phyloP scores from a whole-genome alignment of 192 early-diverging fungal species.

The Coemansia sp. region DNA sequence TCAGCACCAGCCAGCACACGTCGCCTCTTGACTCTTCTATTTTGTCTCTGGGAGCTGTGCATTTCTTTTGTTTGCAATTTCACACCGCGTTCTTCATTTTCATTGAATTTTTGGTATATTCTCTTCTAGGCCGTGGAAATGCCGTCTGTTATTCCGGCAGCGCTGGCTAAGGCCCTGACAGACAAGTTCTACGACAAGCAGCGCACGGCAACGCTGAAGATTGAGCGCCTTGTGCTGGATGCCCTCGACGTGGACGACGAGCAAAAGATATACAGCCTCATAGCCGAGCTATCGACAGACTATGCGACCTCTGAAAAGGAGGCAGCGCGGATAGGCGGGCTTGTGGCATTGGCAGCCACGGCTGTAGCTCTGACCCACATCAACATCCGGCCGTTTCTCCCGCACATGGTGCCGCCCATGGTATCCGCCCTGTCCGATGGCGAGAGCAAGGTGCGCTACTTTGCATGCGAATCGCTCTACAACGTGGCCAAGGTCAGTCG shows the following conservation, averaged over 20 bases:
- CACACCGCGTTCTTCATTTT: too few relatives aligned
- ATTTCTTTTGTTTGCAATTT: too few relatives aligned
- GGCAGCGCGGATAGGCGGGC: conserved; percentile 86
- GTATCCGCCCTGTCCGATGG: conserved; percentile 89
- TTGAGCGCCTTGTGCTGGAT: conserved; percentile 81
- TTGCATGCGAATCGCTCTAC: conserved; percentile 98
- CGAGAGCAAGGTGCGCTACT: conserved; percentile 93
- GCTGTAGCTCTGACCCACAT: conserved; percentile 85
- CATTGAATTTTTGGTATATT: too few relatives aligned
- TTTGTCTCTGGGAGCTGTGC: too few relatives aligned
- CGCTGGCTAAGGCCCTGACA: conserved; percentile 67
- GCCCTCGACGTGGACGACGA: conserved; percentile 54
- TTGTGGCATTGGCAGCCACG: conserved; percentile 86
- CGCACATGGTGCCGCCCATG: conserved; percentile 88
- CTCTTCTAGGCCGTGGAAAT: too few relatives aligned
- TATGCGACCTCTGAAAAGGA: conserved; percentile 85
- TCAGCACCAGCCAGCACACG: too few relatives aligned
- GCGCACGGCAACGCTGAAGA: conserved; percentile 84
- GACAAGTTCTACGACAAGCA: conserved; percentile 95
- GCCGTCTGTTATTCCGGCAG: conserved; percentile 29
- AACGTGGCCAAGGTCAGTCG: conserved; percentile 97
- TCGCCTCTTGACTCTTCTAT: too few relatives aligned
- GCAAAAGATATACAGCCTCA: conserved; percentile 62
- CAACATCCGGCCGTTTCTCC: conserved; percentile 61
- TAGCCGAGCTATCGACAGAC: conserved; percentile 76